phyloP scores from a whole-genome alignment of 1,284 basidiomycete genomes.

The Microbotryum silenes-acaulis region DNA sequence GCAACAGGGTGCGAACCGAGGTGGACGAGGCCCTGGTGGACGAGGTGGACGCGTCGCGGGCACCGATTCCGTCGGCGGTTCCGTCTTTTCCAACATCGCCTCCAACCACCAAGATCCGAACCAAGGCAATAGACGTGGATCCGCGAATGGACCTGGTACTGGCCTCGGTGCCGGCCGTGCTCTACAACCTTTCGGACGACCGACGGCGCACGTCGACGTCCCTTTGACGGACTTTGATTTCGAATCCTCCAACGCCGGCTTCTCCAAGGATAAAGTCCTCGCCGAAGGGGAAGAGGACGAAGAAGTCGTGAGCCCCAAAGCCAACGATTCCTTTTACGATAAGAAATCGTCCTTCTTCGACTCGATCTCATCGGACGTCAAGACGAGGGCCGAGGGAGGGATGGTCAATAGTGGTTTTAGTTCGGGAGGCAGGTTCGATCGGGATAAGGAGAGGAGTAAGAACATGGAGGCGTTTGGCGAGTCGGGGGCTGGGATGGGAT shows the following conservation, averaged over 20 bases:
- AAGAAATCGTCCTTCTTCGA: constrained; percentile 37
- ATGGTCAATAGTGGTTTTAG: constrained; percentile 19
- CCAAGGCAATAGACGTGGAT: neutral
- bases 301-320: constrained; percentile 19
- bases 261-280: constrained; percentile 26
- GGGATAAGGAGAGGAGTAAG: constrained; percentile 32
- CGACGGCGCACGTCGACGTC: constrained; percentile 5
- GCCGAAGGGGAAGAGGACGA: constrained; percentile 23
- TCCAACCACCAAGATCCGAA: neutral
- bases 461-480: constrained; percentile 37
- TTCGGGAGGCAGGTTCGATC: constrained; percentile 24
- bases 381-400: constrained; percentile 21
- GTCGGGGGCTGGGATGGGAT: constrained; percentile 9
- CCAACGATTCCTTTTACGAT: constrained; percentile 31
- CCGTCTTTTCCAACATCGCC: constrained; percentile 7
- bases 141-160: no score
- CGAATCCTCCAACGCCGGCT: constrained; percentile 33
- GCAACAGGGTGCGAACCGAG: neutral
- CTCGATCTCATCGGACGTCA: constrained; percentile 35
- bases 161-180: neutral
- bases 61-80: neutral
- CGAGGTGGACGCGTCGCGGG: neutral
- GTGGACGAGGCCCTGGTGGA: neutral
- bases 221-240: constrained; percentile 37
- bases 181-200: constrained; percentile 2